Base-by-base conservation (phyloP, 2,329 filamentous ascomycete species). In the Botrytis aclada region DNA sequence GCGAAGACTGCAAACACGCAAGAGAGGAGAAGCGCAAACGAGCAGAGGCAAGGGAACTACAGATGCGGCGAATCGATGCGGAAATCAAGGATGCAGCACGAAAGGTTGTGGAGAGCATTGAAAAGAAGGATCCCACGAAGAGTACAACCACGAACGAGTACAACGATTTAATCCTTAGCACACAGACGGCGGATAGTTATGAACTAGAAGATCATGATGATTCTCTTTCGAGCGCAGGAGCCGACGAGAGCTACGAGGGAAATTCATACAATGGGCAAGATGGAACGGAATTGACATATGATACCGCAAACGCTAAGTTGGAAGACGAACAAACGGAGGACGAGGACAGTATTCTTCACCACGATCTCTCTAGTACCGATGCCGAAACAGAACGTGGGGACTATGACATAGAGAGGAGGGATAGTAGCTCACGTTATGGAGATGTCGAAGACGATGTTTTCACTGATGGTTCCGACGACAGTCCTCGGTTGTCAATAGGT, bases 21-120 rank as follows among this genome's bases (percentile, higher is more conserved):
- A 60, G 74, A 34, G 76, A 78, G 32, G 72, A 76, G 62, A 76
- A 77, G 69, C 51, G 54, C n/a, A 66, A 54, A 25, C 63, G 51
- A 62, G 37, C 60, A 5, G 41, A 72, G 61, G 78, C 74, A 16
- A 75, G 77, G 72, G 74, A 77, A 58, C 74, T 74, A 5, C 78
- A 79, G 39, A 73, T 79, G 8, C 75, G 78, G 29, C 72, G 77
- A 8, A 86, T 87, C 3, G 85, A 88, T 76, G 86, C 85, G 10
- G 81, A 87, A 51, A 88, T 88, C 74, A 85, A 87, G 45, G 84
- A 84, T 37, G 86, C 86, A 0, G 86, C 86, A 1, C 82, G 84
- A 69, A 85, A 85, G 34, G 86, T 88, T 22, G 82, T 88, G 16
- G 84, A 83, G 3, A 84, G 83, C 58, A 83, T 87, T 25, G 84